A percentile compares a stretch with the other conserved stretches of the same genome.
Evolutionary conservation across 345 rosid species (phyloP).

Genomic region (Zanthoxylum bungeanum): DNA sequence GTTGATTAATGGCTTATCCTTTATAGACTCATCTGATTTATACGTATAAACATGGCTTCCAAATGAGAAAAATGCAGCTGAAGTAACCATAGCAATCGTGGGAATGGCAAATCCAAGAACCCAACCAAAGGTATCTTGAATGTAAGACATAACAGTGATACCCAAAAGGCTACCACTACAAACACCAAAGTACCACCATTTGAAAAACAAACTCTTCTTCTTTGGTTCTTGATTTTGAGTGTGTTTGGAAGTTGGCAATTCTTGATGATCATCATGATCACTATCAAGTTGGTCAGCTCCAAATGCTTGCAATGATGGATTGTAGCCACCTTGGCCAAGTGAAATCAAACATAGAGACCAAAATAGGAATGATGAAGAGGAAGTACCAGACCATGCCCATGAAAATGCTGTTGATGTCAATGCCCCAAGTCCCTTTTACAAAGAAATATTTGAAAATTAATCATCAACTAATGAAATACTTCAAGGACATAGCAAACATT

Average conservation of each 20-base stretch:
- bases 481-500: not conserved
- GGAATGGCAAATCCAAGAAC: slow-evolving; percentile 92
- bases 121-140: slow-evolving; percentile 95
- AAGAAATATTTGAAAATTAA: slow-evolving; percentile 1
- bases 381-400: slow-evolving; percentile 43
- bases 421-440: slow-evolving; percentile 71
- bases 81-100: slow-evolving; percentile 59
- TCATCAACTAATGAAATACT: not conserved
- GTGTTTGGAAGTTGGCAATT: slow-evolving; percentile 38
- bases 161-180: slow-evolving; percentile 91
- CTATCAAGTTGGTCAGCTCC: slow-evolving; percentile 80
- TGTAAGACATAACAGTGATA: slow-evolving; percentile 77
- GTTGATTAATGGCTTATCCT: slow-evolving; percentile 23
- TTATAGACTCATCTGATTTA: slow-evolving; percentile 20
- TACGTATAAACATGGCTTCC: slow-evolving; percentile 55
- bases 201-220: slow-evolving; percentile 62
- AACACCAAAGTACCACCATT: slow-evolving; percentile 91
- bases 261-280: slow-evolving; percentile 48
- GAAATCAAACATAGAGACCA: slow-evolving; percentile 83
- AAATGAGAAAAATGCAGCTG: slow-evolving; percentile 47
- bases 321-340: slow-evolving; percentile 79
- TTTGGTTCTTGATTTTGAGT: slow-evolving; percentile 36
- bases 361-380: slow-evolving; percentile 58
- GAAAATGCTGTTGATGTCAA: slow-evolving; percentile 73
- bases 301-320: slow-evolving; percentile 91